Evolutionary conservation across 176 grass and related monocot species (phyloP).

Genomic region (Phyllostachys edulis): DNA sequence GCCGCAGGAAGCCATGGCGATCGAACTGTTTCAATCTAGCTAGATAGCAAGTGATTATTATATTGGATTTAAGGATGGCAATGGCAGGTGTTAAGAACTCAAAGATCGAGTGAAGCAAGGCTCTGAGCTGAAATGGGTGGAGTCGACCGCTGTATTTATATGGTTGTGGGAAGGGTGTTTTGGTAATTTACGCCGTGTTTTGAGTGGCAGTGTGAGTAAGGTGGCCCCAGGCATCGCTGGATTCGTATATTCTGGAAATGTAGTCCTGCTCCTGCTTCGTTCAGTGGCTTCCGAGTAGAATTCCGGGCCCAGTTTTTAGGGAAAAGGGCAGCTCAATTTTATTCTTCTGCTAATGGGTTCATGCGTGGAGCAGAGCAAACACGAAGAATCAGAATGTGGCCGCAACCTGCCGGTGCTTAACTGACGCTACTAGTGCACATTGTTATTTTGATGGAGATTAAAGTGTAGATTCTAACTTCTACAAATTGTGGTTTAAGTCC

Average conservation of each 20-base stretch:
- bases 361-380: slow-evolving; percentile 28
- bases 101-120: background rate
- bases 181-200: background rate
- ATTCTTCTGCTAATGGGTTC: slow-evolving; percentile 11
- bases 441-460: too few relatives aligned
- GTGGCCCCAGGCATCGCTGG: background rate
- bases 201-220: slow-evolving; percentile 34
- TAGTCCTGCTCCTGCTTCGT: background rate
- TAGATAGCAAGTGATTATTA: background rate
- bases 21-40: background rate
- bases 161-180: background rate
- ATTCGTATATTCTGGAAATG: slow-evolving; percentile 33
- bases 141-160: slow-evolving; percentile 27
- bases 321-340: background rate
- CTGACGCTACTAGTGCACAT: background rate
- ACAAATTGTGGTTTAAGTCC: too few relatives aligned
- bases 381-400: slow-evolving; percentile 22
- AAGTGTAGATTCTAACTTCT: too few relatives aligned
- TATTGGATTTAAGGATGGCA: background rate
- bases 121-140: background rate
- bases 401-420: background rate
- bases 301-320: background rate
- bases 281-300: slow-evolving; percentile 40
- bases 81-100: background rate
- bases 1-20: slow-evolving; percentile 38